phyloP scores from a whole-genome alignment of 2,329 filamentous ascomycete genomes.

The Trichocomaceae sp. region DNA sequence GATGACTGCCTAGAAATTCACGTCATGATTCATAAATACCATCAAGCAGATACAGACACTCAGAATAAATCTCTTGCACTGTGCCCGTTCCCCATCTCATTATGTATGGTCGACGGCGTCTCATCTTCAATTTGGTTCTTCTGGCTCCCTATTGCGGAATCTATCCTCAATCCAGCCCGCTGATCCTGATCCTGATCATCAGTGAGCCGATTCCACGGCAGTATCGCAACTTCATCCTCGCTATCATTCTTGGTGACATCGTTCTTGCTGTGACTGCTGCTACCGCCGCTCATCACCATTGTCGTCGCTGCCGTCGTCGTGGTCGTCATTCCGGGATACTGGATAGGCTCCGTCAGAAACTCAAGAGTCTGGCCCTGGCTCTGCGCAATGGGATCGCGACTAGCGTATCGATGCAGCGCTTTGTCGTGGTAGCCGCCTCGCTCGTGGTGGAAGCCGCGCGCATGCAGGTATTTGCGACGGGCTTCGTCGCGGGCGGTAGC shows the following conservation, averaged over 20 bases:
- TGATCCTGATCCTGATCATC: not conserved
- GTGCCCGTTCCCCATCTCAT: not conserved
- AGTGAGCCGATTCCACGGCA: not conserved
- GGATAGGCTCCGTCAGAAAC: slow-evolving; percentile 12
- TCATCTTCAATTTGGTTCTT: slow-evolving; percentile 1
- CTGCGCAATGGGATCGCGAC: slow-evolving; percentile 11
- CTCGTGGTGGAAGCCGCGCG: slow-evolving; percentile 18
- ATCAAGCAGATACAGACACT: not conserved
- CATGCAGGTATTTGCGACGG: slow-evolving; percentile 27
- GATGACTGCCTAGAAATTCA: no score
- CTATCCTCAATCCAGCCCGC: slow-evolving; percentile 4
- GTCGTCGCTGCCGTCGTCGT: no score
- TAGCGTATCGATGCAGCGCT: slow-evolving; percentile 18
- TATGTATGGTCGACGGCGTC: slow-evolving; percentile 8
- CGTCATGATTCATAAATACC: not conserved
- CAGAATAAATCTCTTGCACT: slow-evolving; percentile 9
- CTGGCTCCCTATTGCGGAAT: not conserved
- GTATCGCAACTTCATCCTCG: not conserved
- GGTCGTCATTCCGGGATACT: not conserved
- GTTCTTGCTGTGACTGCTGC: not conserved
- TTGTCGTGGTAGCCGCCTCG: slow-evolving; percentile 23
- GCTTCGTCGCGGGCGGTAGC: slow-evolving; percentile 25
- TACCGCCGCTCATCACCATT: not conserved
- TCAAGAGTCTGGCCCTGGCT: slow-evolving; percentile 11
- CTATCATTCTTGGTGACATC: not conserved